Conservation (phyloP, 2,329 filamentous ascomycete genomes). For the Chaetomiaceae sp. region DNA sequence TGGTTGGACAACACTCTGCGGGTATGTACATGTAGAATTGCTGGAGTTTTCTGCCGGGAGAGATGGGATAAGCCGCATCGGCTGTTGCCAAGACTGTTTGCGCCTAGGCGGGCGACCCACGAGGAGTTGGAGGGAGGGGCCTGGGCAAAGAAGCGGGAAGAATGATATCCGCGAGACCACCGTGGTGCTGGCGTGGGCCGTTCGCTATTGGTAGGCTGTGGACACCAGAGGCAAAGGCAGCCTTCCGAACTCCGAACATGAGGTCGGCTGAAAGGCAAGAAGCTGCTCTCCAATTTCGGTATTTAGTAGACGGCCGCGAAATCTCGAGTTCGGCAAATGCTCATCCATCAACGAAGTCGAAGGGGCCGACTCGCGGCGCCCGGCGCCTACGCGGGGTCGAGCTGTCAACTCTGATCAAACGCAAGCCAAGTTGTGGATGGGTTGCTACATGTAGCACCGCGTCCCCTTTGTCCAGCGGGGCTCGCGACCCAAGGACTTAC, state of each 20-base stretch:
- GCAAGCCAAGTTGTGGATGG: background rate
- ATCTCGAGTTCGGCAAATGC: background rate
- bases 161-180: too few species aligned
- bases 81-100: background rate
- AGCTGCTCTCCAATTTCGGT: background rate
- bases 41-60: too few species aligned
- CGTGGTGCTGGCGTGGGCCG: too few species aligned
- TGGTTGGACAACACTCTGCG: too few species aligned
- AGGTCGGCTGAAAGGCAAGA: background rate
- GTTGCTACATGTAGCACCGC: too few species aligned
- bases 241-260: background rate
- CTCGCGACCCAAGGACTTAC: too few species aligned
- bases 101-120: background rate
- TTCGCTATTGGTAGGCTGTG: too few species aligned
- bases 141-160: too few species aligned
- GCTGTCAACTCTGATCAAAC: background rate
- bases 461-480: too few species aligned
- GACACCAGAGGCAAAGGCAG: background rate
- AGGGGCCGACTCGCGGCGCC: background rate
- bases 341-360: background rate
- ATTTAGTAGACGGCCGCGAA: background rate
- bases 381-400: background rate
- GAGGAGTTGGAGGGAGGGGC: background rate
- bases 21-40: too few species aligned
- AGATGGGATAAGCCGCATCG: slow-evolving; percentile 1